Base-by-base conservation (phyloP, 1,284 basidiomycete genomes). In the Ganoderma lingzhi region DNA sequence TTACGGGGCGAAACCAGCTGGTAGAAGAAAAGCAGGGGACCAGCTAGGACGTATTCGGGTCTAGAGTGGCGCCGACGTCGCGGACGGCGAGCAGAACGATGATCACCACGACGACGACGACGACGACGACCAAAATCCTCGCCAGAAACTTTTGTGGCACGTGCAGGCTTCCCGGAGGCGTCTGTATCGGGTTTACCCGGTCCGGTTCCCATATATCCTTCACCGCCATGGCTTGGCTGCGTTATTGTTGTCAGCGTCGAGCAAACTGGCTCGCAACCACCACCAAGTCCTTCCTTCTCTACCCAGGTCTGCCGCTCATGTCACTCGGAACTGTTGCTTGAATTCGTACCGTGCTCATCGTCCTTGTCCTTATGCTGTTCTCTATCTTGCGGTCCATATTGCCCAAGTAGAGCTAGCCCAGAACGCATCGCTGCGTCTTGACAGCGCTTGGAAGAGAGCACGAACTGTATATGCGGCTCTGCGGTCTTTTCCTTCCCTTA, bases 1-100 rank as follows among this genome's bases (percentile, higher is more conserved):
- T 92, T 72, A 77, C 81, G 53, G 63, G 8, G 9, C 30, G 23
- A 35, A 56, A 23, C 59, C 51, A 19, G 23, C 8, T 9, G 23
- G 17, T 28, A 41, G 42, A 37, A 45, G 42, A 30, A 23, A 42
- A 30, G 14, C 32, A 56, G 42, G 44, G 42, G 32, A 17, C 35
- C 63, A 55, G 63, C 64, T 42, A 45, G 48, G 35, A 9, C 23
- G 14, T 3, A 23, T 10, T 23, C n/a, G 39, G n/a, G 59, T n/a
- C 59, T 42, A 61, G 23, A 44, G 58, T 6, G 58, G n/a, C 12
- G 37, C 58, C 58, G 58, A 35, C 14, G 14, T 14, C 8, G 48
- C 42, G 62, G 14, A 62, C 42, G 37, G 58, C 48, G 58, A 66
- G 66, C 59, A 66, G 59, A 45, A 65, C 66, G 59, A 53, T 64